Conservation (phyloP, 129 eudicot species). For the Pseudognaphalium luteoalbum region DNA sequence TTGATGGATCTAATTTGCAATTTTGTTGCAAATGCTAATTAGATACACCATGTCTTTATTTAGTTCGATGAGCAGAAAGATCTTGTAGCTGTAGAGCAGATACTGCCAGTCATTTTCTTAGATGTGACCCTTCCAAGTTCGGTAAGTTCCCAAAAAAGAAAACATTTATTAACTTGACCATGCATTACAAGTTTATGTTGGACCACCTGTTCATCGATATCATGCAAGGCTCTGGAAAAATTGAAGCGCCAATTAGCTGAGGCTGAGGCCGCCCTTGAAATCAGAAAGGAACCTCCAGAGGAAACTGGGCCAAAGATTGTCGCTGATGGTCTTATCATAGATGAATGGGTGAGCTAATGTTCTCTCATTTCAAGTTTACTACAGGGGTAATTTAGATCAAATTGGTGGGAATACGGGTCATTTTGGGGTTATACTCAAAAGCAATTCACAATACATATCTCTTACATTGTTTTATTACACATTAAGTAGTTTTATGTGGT, state of each 20-base stretch:
- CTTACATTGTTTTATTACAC: no score
- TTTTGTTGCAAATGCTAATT: not conserved
- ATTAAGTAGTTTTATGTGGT: no score
- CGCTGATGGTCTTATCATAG: conserved; percentile 91
- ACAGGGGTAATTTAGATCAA: not conserved
- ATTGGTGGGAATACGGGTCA: no score
- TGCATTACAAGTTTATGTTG: not conserved
- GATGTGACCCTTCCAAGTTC: conserved; percentile 72
- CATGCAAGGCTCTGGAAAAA: conserved; percentile 70
- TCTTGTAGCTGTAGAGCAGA: conserved; percentile 67
- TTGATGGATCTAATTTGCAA: no score
- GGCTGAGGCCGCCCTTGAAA: conserved; percentile 79
- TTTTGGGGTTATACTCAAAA: no score
- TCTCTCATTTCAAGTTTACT: not conserved
- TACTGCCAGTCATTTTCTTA: conserved; percentile 78
- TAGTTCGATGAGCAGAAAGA: conserved; percentile 64
- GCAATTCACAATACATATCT: no score
- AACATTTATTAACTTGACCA: not conserved
- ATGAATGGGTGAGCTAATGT: conserved; percentile 83
- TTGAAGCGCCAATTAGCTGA: conserved; percentile 82
- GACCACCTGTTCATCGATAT: conserved; percentile 18
- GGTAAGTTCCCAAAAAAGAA: conserved; percentile 38
- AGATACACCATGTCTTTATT: not conserved
- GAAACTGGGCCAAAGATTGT: conserved; percentile 74
- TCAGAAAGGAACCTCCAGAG: conserved; percentile 78